Base-by-base conservation (phyloP, 768 basidiomycete species). In the Bullera alba region DNA sequence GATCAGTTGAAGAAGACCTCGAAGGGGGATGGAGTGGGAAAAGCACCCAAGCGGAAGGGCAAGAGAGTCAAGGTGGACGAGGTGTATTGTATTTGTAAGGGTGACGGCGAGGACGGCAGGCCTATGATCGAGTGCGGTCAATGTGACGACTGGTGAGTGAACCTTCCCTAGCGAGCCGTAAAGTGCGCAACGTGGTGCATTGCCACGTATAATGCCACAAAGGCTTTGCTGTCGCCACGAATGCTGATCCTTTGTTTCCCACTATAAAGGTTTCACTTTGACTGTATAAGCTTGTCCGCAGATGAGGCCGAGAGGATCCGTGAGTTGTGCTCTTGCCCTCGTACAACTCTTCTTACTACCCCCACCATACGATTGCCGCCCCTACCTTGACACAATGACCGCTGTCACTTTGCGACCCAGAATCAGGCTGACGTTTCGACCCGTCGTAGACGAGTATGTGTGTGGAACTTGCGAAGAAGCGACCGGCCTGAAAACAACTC, bases 71-170 rank as follows among this genome's bases (percentile, higher is more conserved):
- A 46, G n/a, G 36, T n/a, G 41, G 42, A 51, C 19, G 60, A 54
- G 23, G 45, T 57, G 7, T 68, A 60, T 29, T 63, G 62, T 50
- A 19, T 63, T 10, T 63, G 66, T 45, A 54, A 57, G 38, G 48
- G 42, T 15, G 27, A 36, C 38, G 50, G 46, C 7, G 48, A 58
- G n/a, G 50, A 44, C 17, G 52, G 48, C 5, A 54, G 61, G 36
- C 51, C 60, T 12, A 68, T 68, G 66, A 65, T 68, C 21, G 63
- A 68, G 45, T 68, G 66, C 50, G 66, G 48, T 15, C 48, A 56
- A 28, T 68, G 66, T 53, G 57, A 65, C 34, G 63, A 68, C 36
- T 68, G 66, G 66, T 68, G 37, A 41, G 66, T 57, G 14, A 2
- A 36, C 35, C n/a, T n/a, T 41, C 39, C 43, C 21, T 29, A 12